Percentiles rank a stretch among this genome's conserved stretches.
phyloP scores from a whole-genome alignment of 371 early-diverging fungal genomes.

The Mortierella sp. region DNA sequence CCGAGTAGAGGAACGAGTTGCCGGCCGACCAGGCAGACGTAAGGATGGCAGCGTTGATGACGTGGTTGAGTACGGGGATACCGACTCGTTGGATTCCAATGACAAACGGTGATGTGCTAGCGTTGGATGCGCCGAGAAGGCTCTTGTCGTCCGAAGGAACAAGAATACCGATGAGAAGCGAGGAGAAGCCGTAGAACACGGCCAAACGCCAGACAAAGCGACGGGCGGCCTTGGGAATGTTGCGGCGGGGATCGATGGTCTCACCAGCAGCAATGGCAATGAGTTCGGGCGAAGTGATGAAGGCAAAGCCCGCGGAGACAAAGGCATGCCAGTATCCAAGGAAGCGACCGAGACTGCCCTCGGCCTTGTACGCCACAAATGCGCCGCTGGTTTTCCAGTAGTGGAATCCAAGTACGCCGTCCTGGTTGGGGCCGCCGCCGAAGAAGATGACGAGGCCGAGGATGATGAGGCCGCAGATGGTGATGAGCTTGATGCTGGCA shows the following conservation, averaged over 20 bases:
- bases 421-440: constrained; percentile 86
- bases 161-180: constrained; percentile 76
- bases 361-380: constrained; percentile 57
- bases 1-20: constrained; percentile 82
- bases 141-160: constrained; percentile 73
- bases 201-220: constrained; percentile 80
- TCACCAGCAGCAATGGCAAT: constrained; percentile 82
- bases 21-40: constrained; percentile 78
- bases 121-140: constrained; percentile 61
- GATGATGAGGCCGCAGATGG: constrained; percentile 76
- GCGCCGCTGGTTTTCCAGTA: constrained; percentile 31
- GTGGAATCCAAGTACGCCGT: constrained; percentile 75
- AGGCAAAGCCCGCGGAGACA: constrained; percentile 83
- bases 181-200: constrained; percentile 77
- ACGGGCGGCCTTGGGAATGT: constrained; percentile 79
- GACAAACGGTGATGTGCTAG: constrained; percentile 78
- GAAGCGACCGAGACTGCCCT: constrained; percentile 29
- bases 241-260: constrained; percentile 75
- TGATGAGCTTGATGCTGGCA: constrained; percentile 65
- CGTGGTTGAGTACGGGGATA: constrained; percentile 71
- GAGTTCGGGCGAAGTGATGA: constrained; percentile 84
- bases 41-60: constrained; percentile 83
- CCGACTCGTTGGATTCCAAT: constrained; percentile 79
- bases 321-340: constrained; percentile 65
- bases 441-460: constrained; percentile 78